Conservation (phyloP, 306 rosid genomes). For the Casuarina cunninghamiana region DNA sequence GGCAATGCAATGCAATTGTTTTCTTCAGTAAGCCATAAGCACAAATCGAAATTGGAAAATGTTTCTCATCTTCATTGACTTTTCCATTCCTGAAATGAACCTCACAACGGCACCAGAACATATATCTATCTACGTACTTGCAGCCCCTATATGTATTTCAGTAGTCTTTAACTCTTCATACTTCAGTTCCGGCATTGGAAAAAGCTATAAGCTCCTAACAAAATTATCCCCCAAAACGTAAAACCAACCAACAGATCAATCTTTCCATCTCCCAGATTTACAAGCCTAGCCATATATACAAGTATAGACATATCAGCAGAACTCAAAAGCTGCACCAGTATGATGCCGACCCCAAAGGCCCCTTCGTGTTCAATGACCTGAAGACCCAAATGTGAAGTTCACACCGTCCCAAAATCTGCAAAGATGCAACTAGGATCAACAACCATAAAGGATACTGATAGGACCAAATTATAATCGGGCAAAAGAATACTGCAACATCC, state of each 20-base stretch:
- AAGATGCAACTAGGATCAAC: slow-evolving; percentile 24
- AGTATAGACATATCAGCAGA: slow-evolving; percentile 30
- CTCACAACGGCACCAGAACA: not conserved
- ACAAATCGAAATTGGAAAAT: not conserved
- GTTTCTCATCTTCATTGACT: slow-evolving; percentile 1
- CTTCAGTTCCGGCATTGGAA: slow-evolving; percentile 25
- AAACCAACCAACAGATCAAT: slow-evolving; percentile 33
- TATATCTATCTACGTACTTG: not conserved
- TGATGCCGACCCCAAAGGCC: slow-evolving; percentile 21
- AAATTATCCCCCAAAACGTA: slow-evolving; percentile 18
- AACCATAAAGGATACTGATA: slow-evolving; percentile 11
- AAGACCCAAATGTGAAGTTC: slow-evolving; percentile 33
- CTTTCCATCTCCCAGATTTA: slow-evolving; percentile 42
- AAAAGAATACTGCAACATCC: not conserved
- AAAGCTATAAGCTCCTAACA: slow-evolving; percentile 30
- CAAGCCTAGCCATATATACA: slow-evolving; percentile 64
- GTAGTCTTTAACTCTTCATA: slow-evolving; percentile 18
- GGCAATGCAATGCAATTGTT: too few relatives aligned
- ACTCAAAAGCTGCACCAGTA: slow-evolving; percentile 23
- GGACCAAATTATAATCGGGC: slow-evolving; percentile 11
- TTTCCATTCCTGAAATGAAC: slow-evolving; percentile 10
- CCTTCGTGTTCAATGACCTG: slow-evolving; percentile 19
- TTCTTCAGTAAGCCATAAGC: not conserved
- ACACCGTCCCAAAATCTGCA: slow-evolving; percentile 53
- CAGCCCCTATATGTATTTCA: not conserved